A percentile compares a stretch with the other conserved stretches of the same genome.
phyloP scores from a whole-genome alignment of 2,329 filamentous ascomycete species.

The Fusarium albidum region DNA sequence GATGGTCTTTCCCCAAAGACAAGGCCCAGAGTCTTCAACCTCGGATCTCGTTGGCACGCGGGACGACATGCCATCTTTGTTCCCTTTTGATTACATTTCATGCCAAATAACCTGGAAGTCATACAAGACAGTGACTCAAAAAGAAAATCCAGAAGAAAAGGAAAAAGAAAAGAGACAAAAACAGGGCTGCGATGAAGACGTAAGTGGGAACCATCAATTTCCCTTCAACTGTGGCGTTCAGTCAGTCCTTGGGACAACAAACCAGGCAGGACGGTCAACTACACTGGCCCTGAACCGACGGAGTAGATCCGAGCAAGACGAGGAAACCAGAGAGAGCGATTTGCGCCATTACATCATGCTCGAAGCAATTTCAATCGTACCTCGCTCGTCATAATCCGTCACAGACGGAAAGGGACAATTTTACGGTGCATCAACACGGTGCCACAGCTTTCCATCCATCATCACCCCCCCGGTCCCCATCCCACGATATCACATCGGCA shows the following conservation, averaged over 20 bases:
- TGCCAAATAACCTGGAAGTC: not conserved
- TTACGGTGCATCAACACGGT: not conserved
- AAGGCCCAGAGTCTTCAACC: constrained; percentile 1
- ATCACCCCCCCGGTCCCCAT: constrained; percentile 6
- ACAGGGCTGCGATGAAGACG: too few relatives aligned
- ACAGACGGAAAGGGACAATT: too few relatives aligned
- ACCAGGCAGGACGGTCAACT: too few relatives aligned
- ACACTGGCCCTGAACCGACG: not conserved
- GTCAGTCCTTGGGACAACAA: too few relatives aligned
- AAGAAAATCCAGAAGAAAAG: too few relatives aligned
- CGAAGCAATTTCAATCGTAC: not conserved
- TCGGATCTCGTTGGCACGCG: not conserved
- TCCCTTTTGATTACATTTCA: not conserved
- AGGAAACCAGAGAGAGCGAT: not conserved
- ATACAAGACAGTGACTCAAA: not conserved
- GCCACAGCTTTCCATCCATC: not conserved
- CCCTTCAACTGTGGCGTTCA: too few relatives aligned
- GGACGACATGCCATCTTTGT: constrained; percentile 1
- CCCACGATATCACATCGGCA: constrained; percentile 2
- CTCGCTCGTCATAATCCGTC: too few relatives aligned
- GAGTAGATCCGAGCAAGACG: not conserved
- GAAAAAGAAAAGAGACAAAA: too few relatives aligned
- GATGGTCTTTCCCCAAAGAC: not conserved
- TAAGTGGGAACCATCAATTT: too few relatives aligned
- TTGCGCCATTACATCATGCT: constrained; percentile 3